Percentiles rank a stretch among this genome's conserved stretches.
phyloP scores from a whole-genome alignment of 306 rosid genomes.

The Oemleria cerasiformis region DNA sequence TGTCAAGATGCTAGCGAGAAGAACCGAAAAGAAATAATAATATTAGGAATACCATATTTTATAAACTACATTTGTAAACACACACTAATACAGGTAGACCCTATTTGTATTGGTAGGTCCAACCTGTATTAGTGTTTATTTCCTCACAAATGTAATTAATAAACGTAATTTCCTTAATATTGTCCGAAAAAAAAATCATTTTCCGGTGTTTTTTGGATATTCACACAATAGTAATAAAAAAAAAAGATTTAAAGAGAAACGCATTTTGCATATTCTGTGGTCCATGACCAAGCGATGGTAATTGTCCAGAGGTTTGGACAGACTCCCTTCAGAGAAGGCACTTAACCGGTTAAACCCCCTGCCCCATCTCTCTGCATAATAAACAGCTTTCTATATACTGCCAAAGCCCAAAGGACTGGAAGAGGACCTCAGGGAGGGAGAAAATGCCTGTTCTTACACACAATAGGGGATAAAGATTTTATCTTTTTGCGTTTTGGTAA shows the following conservation, averaged over 20 bases:
- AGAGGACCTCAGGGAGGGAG: slow-evolving; percentile 8
- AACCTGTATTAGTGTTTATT: no score
- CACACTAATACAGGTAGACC: no score
- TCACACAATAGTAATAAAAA: no score
- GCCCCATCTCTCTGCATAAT: slow-evolving; percentile 9
- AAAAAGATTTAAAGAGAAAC: slow-evolving; percentile 1
- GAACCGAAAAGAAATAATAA: no score
- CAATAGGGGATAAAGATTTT: slow-evolving; percentile 15
- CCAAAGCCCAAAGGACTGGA: slow-evolving; percentile 28
- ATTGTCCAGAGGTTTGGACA: slow-evolving; percentile 40
- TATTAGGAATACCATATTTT: no score
- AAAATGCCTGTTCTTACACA: slow-evolving; percentile 27
- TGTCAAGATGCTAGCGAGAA: no score
- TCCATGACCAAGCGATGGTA: slow-evolving; percentile 35
- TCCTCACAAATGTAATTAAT: no score
- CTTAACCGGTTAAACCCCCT: slow-evolving; percentile 21
- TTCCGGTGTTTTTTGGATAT: slow-evolving; percentile 15
- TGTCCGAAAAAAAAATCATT: neutral
- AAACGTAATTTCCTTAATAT: no score
- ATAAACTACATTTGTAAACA: no score
- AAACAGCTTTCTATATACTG: neutral
- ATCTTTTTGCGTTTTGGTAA: slow-evolving; percentile 1
- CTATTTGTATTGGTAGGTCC: no score
- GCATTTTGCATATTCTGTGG: slow-evolving; percentile 54
- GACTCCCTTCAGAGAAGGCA: slow-evolving; percentile 40